phyloP scores from a whole-genome alignment of 2,329 filamentous ascomycete species.

The Rutstroemia sp. region DNA sequence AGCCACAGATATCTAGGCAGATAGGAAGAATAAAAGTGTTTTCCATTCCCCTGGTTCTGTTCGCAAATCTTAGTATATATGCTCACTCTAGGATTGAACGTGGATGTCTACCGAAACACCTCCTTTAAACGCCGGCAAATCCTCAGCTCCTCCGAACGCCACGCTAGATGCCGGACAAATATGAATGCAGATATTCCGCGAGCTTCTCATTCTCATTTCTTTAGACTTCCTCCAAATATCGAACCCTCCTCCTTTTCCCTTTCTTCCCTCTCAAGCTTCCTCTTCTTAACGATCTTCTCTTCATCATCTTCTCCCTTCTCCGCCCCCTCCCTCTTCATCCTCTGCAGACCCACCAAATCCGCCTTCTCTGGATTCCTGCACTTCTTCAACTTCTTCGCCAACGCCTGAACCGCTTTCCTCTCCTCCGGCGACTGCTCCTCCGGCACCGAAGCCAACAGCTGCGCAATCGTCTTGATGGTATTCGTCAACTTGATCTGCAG shows the following conservation, averaged over 20 bases:
- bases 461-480: background rate
- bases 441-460: background rate
- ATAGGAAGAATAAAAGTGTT: background rate
- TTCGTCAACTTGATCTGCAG: constrained; percentile 1
- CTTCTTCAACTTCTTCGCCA: constrained; percentile 62
- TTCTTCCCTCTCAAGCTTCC: constrained; percentile 35
- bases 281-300: constrained; percentile 31
- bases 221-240: constrained; percentile 25
- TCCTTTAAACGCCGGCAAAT: background rate
- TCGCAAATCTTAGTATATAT: background rate
- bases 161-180: constrained; percentile 12
- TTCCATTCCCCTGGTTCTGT: background rate
- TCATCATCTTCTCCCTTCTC: constrained; percentile 24
- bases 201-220: constrained; percentile 15
- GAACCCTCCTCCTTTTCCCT: constrained; percentile 29
- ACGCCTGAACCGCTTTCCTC: constrained; percentile 43
- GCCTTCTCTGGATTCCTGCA: constrained; percentile 69
- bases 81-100: background rate
- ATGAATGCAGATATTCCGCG: constrained; percentile 2
- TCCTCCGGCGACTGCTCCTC: constrained; percentile 25
- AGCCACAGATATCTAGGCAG: background rate
- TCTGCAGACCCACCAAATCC: constrained; percentile 58
- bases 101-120: background rate
- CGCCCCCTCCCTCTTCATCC: constrained; percentile 46
- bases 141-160: constrained; percentile 14